Evolutionary conservation across 805 yeast genomes (phyloP).

Genomic region (Priceomyces carsonii): DNA sequence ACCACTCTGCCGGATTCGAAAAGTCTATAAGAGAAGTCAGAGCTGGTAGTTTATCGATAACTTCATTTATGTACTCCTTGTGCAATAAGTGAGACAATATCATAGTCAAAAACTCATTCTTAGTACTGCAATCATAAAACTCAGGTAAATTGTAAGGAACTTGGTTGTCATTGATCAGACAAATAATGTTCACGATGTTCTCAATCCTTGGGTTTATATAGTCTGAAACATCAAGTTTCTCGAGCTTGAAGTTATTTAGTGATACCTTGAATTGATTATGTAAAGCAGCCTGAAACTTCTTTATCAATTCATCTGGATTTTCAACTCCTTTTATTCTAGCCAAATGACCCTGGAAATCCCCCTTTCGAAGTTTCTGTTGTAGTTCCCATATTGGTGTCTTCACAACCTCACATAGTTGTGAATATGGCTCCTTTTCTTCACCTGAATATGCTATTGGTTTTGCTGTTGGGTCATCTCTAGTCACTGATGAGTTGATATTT

Average conservation of each 20-base stretch:
- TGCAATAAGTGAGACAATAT: constrained; percentile 25
- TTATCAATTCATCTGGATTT: background rate
- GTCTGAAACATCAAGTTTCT: constrained; percentile 12
- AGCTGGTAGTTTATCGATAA: constrained; percentile 10
- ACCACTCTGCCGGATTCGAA: constrained; percentile 58
- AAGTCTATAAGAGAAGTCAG: constrained; percentile 22
- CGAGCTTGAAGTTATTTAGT: background rate
- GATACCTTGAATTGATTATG: constrained; percentile 1
- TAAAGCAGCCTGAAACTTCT: constrained; percentile 4
- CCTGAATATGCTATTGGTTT: too few species aligned
- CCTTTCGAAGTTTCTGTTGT: background rate
- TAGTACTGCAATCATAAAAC: constrained; percentile 16
- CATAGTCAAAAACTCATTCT: constrained; percentile 19
- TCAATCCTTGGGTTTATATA: constrained; percentile 29
- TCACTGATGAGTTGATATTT: too few species aligned
- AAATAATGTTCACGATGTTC: constrained; percentile 19
- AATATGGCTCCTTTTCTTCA: too few species aligned
- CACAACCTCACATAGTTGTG: constrained; percentile 2
- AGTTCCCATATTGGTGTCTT: constrained; percentile 8
- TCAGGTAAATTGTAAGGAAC: constrained; percentile 21
- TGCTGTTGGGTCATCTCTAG: too few species aligned
- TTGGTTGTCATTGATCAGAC: constrained; percentile 15
- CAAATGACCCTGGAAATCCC: constrained; percentile 6
- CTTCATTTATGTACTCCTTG: constrained; percentile 18
- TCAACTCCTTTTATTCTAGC: constrained; percentile 8